These are phyloP conservation scores for Tilletia setariae DNA, from an alignment of 1,284 basidiomycete species.

Conservation along the genomic window DNA sequence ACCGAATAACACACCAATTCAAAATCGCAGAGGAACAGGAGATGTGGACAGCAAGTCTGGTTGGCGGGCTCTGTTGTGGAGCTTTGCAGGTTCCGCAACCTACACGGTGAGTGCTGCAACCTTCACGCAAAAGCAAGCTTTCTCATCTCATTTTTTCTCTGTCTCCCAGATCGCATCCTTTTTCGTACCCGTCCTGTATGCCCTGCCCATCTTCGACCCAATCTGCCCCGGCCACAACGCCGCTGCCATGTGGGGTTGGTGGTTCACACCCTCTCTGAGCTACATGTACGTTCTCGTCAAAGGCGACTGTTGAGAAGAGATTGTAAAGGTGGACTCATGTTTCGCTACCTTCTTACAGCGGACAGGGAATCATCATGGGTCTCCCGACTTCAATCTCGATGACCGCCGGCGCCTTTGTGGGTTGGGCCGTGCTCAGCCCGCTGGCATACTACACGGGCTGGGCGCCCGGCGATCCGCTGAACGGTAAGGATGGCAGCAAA, in stretches of 20 bases:
- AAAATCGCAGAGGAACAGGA: neutral
- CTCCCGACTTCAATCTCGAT: conserved; percentile 89
- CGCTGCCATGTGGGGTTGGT: conserved; percentile 87
- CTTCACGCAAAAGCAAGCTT: conserved; percentile 16
- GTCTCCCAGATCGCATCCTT: conserved; percentile 61
- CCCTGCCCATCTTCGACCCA: conserved; percentile 82
- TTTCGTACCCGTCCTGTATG: conserved; percentile 83
- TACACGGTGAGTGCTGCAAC: conserved; percentile 27
- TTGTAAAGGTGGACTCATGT: neutral
- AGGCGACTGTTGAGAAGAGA: conserved; percentile 63
- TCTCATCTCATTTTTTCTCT: neutral
- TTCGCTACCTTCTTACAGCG: conserved; percentile 27
- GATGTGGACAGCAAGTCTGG: conserved; percentile 22
- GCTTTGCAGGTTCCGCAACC: conserved; percentile 45
- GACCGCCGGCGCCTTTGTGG: conserved; percentile 91
- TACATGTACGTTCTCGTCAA: conserved; percentile 63
- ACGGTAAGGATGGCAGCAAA: conserved; percentile 76
- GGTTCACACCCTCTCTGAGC: conserved; percentile 84
- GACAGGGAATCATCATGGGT: conserved; percentile 89
- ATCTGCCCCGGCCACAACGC: conserved; percentile 61
- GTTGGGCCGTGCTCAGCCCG: conserved; percentile 88
- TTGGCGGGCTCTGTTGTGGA: conserved; percentile 34
- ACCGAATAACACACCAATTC: neutral
- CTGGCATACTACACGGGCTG: conserved; percentile 75
- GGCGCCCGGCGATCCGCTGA: conserved; percentile 83